Evolutionary conservation across 106 monocot genomes (phyloP).

Genomic region (Phalaenopsis aphrodite): DNA sequence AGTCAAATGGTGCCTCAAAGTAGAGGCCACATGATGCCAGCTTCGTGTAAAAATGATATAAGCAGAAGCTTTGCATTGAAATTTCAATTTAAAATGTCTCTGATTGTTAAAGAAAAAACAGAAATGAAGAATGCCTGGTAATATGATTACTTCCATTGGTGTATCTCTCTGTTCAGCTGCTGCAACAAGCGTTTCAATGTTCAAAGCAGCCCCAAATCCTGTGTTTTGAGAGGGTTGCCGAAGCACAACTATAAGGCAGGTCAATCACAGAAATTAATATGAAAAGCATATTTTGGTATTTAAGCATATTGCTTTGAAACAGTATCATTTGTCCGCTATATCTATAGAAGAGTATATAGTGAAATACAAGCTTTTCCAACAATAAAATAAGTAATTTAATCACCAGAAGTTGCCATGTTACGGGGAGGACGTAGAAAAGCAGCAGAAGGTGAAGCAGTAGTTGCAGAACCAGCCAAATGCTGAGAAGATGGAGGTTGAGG

Average conservation of each 20-base stretch:
- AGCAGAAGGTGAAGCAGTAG: conserved; percentile 43
- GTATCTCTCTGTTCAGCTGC: conserved; percentile 94
- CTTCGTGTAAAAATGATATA: neutral
- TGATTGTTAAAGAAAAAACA: neutral
- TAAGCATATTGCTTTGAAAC: neutral
- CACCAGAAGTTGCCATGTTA: conserved; percentile 53
- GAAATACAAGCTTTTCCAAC: neutral
- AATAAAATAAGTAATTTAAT: neutral
- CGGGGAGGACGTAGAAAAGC: conserved; percentile 56
- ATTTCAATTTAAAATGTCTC: neutral
- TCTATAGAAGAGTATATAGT: neutral
- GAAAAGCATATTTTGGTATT: neutral
- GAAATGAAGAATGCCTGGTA: neutral
- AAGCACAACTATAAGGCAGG: conserved; percentile 45
- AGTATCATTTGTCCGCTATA: neutral
- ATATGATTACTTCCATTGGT: conserved; percentile 58
- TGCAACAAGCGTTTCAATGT: conserved; percentile 91
- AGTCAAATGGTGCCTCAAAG: too few species aligned
- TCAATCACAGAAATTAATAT: neutral
- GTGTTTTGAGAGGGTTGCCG: conserved; percentile 65
- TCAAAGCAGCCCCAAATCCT: conserved; percentile 91
- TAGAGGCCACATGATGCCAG: neutral
- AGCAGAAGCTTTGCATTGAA: neutral
- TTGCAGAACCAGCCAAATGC: conserved; percentile 28
- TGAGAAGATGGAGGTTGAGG: conserved; percentile 32